Percentiles rank a stretch among this genome's conserved stretches.
Evolutionary conservation across 305 asterid genomes (phyloP).

Genomic region (Fraxinus platypoda): DNA sequence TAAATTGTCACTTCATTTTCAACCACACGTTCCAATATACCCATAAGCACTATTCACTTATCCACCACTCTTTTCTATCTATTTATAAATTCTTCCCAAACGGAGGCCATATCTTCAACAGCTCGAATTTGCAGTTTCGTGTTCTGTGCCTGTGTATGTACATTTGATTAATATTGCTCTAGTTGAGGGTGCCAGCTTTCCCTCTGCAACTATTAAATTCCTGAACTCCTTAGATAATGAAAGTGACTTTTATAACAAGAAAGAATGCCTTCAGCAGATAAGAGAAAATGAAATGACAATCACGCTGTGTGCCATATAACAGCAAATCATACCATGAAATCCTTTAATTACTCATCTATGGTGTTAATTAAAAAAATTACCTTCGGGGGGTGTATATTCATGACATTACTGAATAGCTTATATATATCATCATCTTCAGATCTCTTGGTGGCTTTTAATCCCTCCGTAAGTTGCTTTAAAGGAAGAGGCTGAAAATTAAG

Average conservation of each 20-base stretch:
- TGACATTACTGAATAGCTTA: constrained; percentile 73
- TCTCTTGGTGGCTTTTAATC: constrained; percentile 57
- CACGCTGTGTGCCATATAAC: not conserved
- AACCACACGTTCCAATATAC: not conserved
- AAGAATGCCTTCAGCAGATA: constrained; percentile 15
- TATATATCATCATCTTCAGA: constrained; percentile 65
- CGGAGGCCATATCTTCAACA: not conserved
- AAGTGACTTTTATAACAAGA: not conserved
- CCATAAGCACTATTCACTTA: too few relatives aligned
- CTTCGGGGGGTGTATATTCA: constrained; percentile 71
- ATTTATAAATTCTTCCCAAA: not conserved
- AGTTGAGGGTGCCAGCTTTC: not conserved
- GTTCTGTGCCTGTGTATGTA: not conserved
- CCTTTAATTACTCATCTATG: not conserved
- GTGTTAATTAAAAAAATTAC: constrained; percentile 36
- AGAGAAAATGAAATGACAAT: constrained; percentile 8
- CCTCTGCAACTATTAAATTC: not conserved
- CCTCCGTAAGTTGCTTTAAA: constrained; percentile 78
- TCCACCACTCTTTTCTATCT: not conserved
- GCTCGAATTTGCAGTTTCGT: not conserved
- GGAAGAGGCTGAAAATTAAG: constrained; percentile 75
- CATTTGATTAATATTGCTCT: constrained; percentile 14
- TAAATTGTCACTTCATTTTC: not conserved
- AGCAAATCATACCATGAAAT: constrained; percentile 6
- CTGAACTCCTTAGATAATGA: not conserved